These are phyloP conservation scores for Phytophthora lateralis DNA, from an alignment of 352 stramenopile species.

Conservation along the genomic window DNA sequence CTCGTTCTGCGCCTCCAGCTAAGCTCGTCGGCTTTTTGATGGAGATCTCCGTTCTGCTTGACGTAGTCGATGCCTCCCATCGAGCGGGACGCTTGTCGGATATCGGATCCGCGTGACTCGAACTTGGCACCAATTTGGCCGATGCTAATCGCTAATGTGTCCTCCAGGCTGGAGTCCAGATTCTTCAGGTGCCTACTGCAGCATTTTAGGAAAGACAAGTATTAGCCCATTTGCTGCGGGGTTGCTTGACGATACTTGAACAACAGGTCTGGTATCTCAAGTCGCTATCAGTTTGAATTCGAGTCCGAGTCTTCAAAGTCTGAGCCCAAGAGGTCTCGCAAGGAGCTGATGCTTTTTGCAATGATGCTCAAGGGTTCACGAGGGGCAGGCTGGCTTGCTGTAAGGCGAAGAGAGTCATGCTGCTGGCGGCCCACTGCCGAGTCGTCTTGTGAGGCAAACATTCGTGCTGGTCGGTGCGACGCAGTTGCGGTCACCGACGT, in stretches of 20 bases:
- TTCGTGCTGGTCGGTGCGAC: neutral
- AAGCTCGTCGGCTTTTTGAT: no score
- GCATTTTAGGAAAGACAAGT: no score
- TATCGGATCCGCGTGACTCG: no score
- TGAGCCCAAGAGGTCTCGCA: constrained; percentile 22
- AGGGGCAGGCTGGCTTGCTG: constrained; percentile 19
- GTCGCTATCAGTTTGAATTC: neutral
- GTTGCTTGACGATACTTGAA: neutral
- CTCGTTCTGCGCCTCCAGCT: no score
- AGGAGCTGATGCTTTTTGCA: constrained; percentile 13
- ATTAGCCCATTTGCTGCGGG: no score
- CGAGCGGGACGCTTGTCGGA: no score
- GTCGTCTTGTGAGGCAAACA: constrained; percentile 25
- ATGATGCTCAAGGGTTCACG: constrained; percentile 17
- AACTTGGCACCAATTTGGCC: no score
- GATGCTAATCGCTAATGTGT: no score
- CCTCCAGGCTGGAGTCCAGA: no score
- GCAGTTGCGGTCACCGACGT: neutral
- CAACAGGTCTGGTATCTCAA: neutral
- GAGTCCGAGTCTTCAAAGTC: constrained; percentile 27
- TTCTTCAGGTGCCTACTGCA: no score
- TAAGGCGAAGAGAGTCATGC: constrained; percentile 6
- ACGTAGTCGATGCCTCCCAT: no score
- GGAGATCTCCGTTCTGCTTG: no score
- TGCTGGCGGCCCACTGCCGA: neutral